phyloP scores from a whole-genome alignment of 2,329 filamentous ascomycete genomes.

The Pseudogymnoascus sp. region DNA sequence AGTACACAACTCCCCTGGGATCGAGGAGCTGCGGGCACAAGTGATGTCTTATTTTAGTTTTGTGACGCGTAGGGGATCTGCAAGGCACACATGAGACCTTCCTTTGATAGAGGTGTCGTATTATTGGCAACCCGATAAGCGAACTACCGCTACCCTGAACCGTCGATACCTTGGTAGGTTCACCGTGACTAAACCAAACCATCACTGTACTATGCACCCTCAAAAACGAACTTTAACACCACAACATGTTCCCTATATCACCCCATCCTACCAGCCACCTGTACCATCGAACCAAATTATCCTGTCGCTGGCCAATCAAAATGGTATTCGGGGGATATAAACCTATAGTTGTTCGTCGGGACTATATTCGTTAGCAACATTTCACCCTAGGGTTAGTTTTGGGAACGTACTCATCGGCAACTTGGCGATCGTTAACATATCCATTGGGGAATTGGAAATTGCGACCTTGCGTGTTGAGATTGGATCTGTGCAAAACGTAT shows the following conservation, averaged over 20 bases:
- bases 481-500: not conserved
- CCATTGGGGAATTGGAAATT: not conserved
- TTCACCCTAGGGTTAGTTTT: not conserved
- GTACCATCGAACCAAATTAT: not conserved
- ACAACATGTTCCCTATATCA: too few species aligned
- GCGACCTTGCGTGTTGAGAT: not conserved
- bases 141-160: not conserved
- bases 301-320: not conserved
- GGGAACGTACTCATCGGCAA: not conserved
- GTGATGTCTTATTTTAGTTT: not conserved
- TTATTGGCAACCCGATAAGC: not conserved
- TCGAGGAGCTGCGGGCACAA: not conserved
- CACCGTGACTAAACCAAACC: not conserved
- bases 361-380: not conserved
- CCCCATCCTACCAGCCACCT: too few species aligned
- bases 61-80: slow-evolving; percentile 1
- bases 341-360: not conserved
- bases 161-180: not conserved
- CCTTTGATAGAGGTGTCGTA: not conserved
- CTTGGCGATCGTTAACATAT: not conserved
- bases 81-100: not conserved
- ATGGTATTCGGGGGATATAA: not conserved
- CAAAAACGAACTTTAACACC: not conserved
- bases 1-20: not conserved
- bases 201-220: not conserved